Percentiles rank a stretch among this genome's conserved stretches.
Conservation (phyloP, 2,329 filamentous ascomycete genomes). For the Fusarium compactum region DNA sequence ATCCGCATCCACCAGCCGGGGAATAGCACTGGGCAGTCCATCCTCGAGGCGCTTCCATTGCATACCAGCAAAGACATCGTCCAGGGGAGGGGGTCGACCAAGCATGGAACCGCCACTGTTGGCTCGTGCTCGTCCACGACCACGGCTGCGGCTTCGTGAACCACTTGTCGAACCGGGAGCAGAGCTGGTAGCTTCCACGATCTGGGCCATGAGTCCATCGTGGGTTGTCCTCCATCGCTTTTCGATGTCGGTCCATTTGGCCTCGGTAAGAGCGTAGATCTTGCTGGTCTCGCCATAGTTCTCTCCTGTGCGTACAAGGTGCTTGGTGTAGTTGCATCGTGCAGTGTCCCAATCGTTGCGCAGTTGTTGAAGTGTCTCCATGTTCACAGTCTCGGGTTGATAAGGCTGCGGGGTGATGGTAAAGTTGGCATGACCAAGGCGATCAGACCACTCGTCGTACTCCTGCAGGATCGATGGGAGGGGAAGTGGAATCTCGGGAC, state of each 20-base stretch:
- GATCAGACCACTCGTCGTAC: slow-evolving; percentile 84
- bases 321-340: slow-evolving; percentile 87
- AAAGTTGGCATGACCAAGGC: slow-evolving; percentile 93
- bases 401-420: slow-evolving; percentile 88
- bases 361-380: slow-evolving; percentile 70
- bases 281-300: slow-evolving; percentile 92
- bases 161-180: slow-evolving; percentile 43
- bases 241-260: slow-evolving; percentile 89
- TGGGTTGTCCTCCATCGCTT: slow-evolving; percentile 78
- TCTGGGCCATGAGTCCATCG: slow-evolving; percentile 70
- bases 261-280: slow-evolving; percentile 85
- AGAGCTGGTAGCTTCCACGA: slow-evolving; percentile 54
- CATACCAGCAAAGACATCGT: slow-evolving; percentile 57
- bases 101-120: slow-evolving; percentile 58
- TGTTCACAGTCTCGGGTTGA: slow-evolving; percentile 70
- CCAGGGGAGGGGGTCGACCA: slow-evolving; percentile 50
- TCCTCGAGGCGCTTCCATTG: slow-evolving; percentile 64
- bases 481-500: slow-evolving; percentile 65
- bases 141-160: slow-evolving; percentile 56
- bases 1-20: slow-evolving; percentile 75
- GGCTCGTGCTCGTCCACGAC: slow-evolving; percentile 55
- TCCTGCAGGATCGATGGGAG: slow-evolving; percentile 75
- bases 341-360: slow-evolving; percentile 86
- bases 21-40: slow-evolving; percentile 72
- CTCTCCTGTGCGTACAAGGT: slow-evolving; percentile 87